A percentile compares a stretch with the other conserved stretches of the same genome.
These are phyloP conservation scores for Sanghuangporus baumii DNA, from an alignment of 1,284 basidiomycete species.

Conservation along the genomic window DNA sequence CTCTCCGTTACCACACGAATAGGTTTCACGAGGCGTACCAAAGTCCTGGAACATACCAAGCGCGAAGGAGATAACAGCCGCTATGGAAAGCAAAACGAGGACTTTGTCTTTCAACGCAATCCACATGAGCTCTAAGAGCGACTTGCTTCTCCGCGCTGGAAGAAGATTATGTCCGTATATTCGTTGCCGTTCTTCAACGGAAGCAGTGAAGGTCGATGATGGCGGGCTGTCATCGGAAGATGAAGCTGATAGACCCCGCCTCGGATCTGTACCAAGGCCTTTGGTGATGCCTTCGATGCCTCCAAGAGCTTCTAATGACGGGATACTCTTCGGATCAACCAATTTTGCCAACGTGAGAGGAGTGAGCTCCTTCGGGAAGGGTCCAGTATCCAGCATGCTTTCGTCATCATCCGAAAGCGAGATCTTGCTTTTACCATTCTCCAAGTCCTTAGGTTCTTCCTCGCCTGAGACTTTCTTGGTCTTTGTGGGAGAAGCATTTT, in stretches of 20 bases:
- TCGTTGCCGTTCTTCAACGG: conserved; percentile 58
- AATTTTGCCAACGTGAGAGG: conserved; percentile 80
- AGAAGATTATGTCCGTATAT: conserved; percentile 85
- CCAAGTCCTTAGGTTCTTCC: not conserved
- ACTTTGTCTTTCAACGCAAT: conserved; percentile 94
- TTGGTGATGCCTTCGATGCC: conserved; percentile 65
- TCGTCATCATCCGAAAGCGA: conserved; percentile 25
- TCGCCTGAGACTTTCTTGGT: not conserved
- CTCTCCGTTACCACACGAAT: conserved; percentile 32
- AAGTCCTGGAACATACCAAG: conserved; percentile 94
- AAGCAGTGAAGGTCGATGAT: conserved; percentile 35
- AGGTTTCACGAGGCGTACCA: conserved; percentile 56
- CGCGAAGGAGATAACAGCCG: conserved; percentile 89
- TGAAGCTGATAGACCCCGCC: conserved; percentile 45
- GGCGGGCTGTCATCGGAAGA: conserved; percentile 20
- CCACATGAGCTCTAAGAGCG: conserved; percentile 86
- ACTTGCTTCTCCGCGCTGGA: conserved; percentile 75
- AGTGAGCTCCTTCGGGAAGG: conserved; percentile 58
- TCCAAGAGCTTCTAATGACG: conserved; percentile 66
- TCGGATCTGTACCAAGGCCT: conserved; percentile 69
- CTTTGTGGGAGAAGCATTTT: not conserved
- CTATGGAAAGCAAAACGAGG: conserved; percentile 84
- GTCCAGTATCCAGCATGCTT: conserved; percentile 20
- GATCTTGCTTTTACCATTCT: conserved; percentile 28
- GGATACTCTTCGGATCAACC: conserved; percentile 83